A percentile compares a stretch with the other conserved stretches of the same genome.
phyloP scores from a whole-genome alignment of 768 basidiomycete genomes.

The Leccinum sublutescens region DNA sequence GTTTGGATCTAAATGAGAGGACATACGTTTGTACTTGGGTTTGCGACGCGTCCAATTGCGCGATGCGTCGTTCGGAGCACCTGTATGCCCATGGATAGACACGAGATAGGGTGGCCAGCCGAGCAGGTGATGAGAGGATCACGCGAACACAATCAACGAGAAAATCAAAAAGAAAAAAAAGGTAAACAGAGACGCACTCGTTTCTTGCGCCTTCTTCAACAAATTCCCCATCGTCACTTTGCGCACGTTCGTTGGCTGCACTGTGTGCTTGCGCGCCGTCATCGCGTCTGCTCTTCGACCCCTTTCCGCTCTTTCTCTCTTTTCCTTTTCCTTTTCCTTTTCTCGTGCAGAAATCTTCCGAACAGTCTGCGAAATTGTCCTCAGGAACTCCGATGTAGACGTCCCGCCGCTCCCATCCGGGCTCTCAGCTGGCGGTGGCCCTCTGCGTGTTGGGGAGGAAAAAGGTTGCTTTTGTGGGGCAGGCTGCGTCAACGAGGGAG shows the following conservation, averaged over 20 bases:
- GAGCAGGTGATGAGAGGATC: neutral
- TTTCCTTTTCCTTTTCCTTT: slow-evolving; percentile 6
- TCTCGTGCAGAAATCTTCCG: slow-evolving; percentile 3
- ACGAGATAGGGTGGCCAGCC: neutral
- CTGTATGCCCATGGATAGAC: neutral
- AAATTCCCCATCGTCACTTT: slow-evolving; percentile 14
- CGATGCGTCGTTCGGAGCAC: slow-evolving; percentile 6
- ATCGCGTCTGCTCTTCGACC: neutral
- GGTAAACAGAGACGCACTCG: slow-evolving; percentile 15
- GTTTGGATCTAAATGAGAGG: neutral
- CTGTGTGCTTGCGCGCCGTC: slow-evolving; percentile 18
- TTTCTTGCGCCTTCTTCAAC: slow-evolving; percentile 17
- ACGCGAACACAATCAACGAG: neutral
- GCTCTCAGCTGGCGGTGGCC: neutral
- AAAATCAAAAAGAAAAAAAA: neutral
- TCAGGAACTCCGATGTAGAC: slow-evolving; percentile 20
- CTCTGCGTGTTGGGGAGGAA: neutral
- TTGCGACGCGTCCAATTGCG: slow-evolving; percentile 16
- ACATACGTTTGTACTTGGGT: slow-evolving; percentile 18
- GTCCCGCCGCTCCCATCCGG: neutral
- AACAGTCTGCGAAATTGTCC: slow-evolving; percentile 18
- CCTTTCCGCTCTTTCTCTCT: neutral
- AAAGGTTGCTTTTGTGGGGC: neutral
- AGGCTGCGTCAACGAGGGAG: slow-evolving; percentile 9
- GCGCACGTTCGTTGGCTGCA: slow-evolving; percentile 2